Base-by-base conservation (phyloP, 1,284 basidiomycete genomes). In the Sporisorium reilianum region DNA sequence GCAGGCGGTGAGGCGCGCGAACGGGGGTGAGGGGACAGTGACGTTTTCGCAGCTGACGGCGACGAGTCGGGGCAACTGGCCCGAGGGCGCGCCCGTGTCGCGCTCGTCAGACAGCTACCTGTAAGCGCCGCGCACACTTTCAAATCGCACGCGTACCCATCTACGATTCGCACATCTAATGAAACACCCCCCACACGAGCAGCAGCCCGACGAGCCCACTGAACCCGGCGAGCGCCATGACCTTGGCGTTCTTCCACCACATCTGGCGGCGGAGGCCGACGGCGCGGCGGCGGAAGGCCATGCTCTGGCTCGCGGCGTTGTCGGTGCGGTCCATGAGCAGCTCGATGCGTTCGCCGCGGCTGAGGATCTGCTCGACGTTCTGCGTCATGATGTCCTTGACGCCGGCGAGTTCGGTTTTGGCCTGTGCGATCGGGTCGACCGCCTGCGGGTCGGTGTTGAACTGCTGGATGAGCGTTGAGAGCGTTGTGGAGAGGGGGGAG, bases 311-410 rank as follows among this genome's bases (percentile, higher is more conserved):
- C 3, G 94, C 93, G 89, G 98, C 94, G 64, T 90, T 92, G 84
- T 98, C 95, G 32, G 96, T 99, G 88, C 98, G 95, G 88, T 98
- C 94, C 46, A 99, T 92, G 44, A 99, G 89, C 22, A 98, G 88
- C 84, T 98, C 96, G 80, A 99, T 94, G 60, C 96, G 89, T 85
- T 99, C 97, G 9, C 96, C 97, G 42, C 97, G 89, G 62, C 90
- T 92, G 41, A 99, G 89, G 77, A 99, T 97, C 85, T 94, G 92
- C 52, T 84, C 84, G 1, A 85, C 78, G 42, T 85, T 85, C 49
- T 85, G 69, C 11, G 97, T 95, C 94, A 97, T 97, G 86, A 97
- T 94, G 79, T 96, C 92, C 86, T 97, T 97, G 51, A 96, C 94
- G 80, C 95, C 92, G 69, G 92, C 91, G 32, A 99, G 88, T 84